Conservation (phyloP, 2,329 filamentous ascomycete genomes). For the Aspergillus pseudoterreus region DNA sequence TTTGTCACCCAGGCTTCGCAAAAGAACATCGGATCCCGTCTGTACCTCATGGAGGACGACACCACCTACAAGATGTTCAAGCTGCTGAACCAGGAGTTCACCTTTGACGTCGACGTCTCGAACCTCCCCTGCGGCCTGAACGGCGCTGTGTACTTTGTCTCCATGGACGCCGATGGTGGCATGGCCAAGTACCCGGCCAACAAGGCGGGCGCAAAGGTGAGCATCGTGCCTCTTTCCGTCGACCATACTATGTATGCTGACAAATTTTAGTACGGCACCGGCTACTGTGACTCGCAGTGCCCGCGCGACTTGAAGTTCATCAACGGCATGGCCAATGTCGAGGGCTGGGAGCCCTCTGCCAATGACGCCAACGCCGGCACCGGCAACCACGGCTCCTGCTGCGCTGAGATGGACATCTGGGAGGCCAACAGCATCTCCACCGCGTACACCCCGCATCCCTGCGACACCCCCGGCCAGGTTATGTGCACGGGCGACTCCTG, state of each 20-base stretch:
- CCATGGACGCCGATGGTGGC: conserved; percentile 61
- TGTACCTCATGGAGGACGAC: conserved; percentile 62
- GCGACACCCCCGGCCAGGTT: conserved; percentile 48
- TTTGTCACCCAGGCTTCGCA: conserved; percentile 40
- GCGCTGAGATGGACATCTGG: conserved; percentile 67
- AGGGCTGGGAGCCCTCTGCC: conserved; percentile 49
- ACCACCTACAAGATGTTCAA: conserved; percentile 63
- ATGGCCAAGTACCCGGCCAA: conserved; percentile 48
- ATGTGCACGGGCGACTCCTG: conserved; percentile 52
- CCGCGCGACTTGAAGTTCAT: conserved; percentile 47
- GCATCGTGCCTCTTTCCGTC: too few relatives aligned
- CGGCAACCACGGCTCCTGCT: conserved; percentile 59
- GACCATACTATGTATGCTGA: too few relatives aligned
- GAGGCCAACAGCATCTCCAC: conserved; percentile 65
- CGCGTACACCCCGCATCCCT: conserved; percentile 65
- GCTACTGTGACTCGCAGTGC: conserved; percentile 63
- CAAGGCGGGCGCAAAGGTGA: conserved; percentile 51
- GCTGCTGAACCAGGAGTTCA: conserved; percentile 65
- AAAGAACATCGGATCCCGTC: conserved; percentile 48
- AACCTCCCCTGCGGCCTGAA: conserved; percentile 67
- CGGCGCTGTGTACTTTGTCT: conserved; percentile 64
- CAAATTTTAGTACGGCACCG: conserved; percentile 49
- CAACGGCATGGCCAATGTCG: conserved; percentile 51
- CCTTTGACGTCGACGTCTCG: conserved; percentile 69
- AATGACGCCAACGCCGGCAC: conserved; percentile 55